Evolutionary conservation across 106 monocot genomes (phyloP), one percentile per base, ranked within the genome.

Genomic region (Triglochin maritima): DNA sequence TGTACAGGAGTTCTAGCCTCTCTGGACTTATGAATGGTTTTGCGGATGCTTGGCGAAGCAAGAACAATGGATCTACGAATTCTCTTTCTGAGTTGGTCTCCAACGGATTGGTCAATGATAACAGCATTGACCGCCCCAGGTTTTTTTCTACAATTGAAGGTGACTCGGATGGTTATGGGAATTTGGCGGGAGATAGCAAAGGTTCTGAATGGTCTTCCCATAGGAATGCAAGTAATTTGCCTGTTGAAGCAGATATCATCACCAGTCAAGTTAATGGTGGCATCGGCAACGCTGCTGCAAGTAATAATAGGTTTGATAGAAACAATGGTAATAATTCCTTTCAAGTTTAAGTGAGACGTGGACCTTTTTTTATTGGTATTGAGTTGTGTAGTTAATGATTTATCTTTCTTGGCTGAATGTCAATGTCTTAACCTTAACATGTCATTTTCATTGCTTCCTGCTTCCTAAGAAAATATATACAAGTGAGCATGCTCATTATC

Each of bases 11-110:
- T 55, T 82, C 81, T 7, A 58, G 47, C 10, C 61, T 71, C 45
- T 46, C 77, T 54, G 49, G 56, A 44, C 17, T 56, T 44, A 69
- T 53, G 44, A 84, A 84, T 82, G 84, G 75, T 67, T 76, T 73
- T 82, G 60, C 76, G 62, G 60, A 73, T 51, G 59, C 71, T 7
- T 65, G 45, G 69, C 72, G 54, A 55, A 78, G n/a, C 6, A 60
- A 72, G 53, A 79, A 29, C 17, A 74, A 56, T 70, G 73, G 62
- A 66, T 44, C 49, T 7, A 54, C 6, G 53, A 10, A 17, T 48
- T n/a, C 7, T 3, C 2, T 41, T 41, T 41, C 53, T 50, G 44
- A 66, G 11, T 66, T 17, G 51, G 1, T 53, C 29, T 17, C 51
- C 17, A 52, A 17, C 65, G 9, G 15, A 63, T 43, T 47, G 55